Percentiles rank a stretch among this genome's conserved stretches.
Conservation (phyloP, 805 yeast genomes). For the Saturnispora zaruensis region DNA sequence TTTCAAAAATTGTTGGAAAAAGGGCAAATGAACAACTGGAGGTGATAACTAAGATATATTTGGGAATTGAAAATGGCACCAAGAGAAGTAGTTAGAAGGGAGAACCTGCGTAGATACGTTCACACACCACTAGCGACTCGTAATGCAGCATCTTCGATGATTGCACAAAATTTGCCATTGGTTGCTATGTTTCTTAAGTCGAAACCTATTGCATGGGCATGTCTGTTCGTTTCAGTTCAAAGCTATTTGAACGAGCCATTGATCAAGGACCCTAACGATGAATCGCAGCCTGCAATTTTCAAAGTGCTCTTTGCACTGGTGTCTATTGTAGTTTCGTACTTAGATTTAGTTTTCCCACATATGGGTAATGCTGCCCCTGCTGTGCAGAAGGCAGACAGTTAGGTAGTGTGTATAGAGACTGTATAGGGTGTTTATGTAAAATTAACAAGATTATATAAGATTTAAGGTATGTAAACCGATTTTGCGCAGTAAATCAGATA, state of each 20-base stretch:
- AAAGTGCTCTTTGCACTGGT: conserved; percentile 39
- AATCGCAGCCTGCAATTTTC: conserved; percentile 38
- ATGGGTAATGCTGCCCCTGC: not conserved
- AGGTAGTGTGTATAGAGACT: not conserved
- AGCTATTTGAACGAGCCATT: conserved; percentile 35
- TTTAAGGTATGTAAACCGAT: no score
- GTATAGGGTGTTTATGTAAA: not conserved
- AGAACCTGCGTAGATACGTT: conserved; percentile 30
- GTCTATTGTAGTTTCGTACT: conserved; percentile 40
- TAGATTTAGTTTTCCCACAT: conserved; percentile 43
- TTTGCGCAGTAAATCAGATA: no score
- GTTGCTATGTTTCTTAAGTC: conserved; percentile 56
- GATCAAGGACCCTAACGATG: conserved; percentile 24
- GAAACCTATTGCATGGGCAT: conserved; percentile 48
- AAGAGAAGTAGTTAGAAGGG: conserved; percentile 26
- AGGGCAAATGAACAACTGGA: not conserved
- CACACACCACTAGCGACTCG: conserved; percentile 43
- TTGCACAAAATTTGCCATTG: conserved; percentile 50
- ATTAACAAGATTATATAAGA: not conserved
- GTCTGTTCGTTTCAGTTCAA: conserved; percentile 45
- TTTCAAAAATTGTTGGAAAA: not conserved
- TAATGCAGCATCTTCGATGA: conserved; percentile 36
- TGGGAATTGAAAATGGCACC: conserved; percentile 14
- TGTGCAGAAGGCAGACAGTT: not conserved
- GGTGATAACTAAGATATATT: not conserved